Percentiles rank a stretch among this genome's conserved stretches.
Conservation (phyloP, 257 asterid genomes). For the Lycium ferocissimum region DNA sequence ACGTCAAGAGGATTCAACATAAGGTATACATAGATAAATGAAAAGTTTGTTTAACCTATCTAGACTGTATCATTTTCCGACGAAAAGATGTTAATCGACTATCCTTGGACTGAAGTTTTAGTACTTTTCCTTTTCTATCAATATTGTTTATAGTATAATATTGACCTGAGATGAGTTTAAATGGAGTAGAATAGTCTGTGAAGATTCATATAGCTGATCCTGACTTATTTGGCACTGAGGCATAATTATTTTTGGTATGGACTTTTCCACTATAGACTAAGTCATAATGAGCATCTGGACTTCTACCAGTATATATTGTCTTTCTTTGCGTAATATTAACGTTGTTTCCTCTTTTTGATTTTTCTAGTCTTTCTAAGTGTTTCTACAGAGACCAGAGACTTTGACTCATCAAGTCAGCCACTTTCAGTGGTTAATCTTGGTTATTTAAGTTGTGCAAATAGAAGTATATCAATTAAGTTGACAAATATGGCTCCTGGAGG, state of each 20-base stretch:
- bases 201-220: background rate
- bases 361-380: slow-evolving; percentile 31
- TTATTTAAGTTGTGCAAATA: background rate
- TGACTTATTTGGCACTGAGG: background rate
- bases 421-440: background rate
- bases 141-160: background rate
- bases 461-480: slow-evolving; percentile 25
- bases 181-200: background rate
- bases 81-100: no score
- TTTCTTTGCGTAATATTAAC: slow-evolving; percentile 29
- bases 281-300: slow-evolving; percentile 40
- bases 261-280: slow-evolving; percentile 8
- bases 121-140: background rate
- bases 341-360: slow-evolving; percentile 31
- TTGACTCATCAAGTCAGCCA: slow-evolving; percentile 11
- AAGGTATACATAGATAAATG: background rate
- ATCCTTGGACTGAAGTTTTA: background rate
- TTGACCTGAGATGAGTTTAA: background rate
- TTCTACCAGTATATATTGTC: background rate
- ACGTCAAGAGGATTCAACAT: background rate
- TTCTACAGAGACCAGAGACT: slow-evolving; percentile 27
- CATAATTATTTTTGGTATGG: background rate
- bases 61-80: no score
- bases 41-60: background rate
- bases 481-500: slow-evolving; percentile 69